Evolutionary conservation across 768 basidiomycete species (phyloP).

Genomic region (Ramaria sp.): DNA sequence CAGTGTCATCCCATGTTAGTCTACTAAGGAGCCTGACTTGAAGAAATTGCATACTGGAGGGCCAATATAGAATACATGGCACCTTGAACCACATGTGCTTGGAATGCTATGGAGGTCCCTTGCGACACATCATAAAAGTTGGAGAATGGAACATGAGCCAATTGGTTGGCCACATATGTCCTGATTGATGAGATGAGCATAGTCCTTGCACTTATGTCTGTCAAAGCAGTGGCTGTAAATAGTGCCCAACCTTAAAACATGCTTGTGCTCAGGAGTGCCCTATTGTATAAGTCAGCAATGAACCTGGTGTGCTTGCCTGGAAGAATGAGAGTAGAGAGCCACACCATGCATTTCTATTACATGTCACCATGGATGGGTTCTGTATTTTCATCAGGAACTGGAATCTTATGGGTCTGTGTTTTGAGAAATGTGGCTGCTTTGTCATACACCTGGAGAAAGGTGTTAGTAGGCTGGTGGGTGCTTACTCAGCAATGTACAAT

Average conservation of each 20-base stretch:
- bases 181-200: slow-evolving; percentile 39
- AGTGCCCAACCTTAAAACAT: slow-evolving; percentile 43
- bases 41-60: neutral
- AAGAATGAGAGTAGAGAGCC: neutral
- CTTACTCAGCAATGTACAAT: neutral
- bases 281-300: neutral
- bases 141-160: neutral
- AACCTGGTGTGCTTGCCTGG: neutral
- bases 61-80: neutral
- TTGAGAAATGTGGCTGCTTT: neutral
- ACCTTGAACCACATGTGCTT: neutral
- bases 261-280: too few relatives aligned
- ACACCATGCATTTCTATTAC: neutral
- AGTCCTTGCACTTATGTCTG: slow-evolving; percentile 33
- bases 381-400: neutral
- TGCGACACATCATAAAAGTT: neutral
- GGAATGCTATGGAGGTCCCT: neutral
- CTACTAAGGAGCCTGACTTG: neutral
- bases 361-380: neutral
- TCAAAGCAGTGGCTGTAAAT: slow-evolving; percentile 43
- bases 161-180: slow-evolving; percentile 29
- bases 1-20: neutral
- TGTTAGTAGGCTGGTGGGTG: neutral
- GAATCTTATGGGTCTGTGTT: neutral
- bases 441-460: neutral